Evolutionary conservation across 345 rosid species (phyloP).

Genomic region (Camelina hispida): DNA sequence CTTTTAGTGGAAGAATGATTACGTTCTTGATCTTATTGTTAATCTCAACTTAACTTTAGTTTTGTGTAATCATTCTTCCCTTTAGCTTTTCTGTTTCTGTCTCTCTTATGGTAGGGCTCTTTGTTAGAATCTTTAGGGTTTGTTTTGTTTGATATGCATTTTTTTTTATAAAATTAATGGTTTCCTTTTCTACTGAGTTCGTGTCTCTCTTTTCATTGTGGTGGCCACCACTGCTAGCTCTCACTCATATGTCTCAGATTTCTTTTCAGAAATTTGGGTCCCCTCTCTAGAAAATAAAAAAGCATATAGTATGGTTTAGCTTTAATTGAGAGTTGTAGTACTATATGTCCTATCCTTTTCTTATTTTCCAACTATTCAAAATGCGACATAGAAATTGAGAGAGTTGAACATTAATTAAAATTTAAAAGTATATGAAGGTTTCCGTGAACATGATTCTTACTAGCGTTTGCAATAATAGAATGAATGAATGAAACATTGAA

Average conservation of each 20-base stretch:
- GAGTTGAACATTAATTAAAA: neutral
- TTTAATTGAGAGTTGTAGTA: constrained; percentile 38
- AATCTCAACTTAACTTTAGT: constrained; percentile 38
- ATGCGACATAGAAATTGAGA: neutral
- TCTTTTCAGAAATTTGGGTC: constrained; percentile 34
- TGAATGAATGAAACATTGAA: constrained; percentile 20
- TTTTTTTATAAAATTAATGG: constrained; percentile 20
- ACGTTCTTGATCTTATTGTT: constrained; percentile 29
- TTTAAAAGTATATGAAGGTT: constrained; percentile 14
- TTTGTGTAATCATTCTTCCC: constrained; percentile 37
- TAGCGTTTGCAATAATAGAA: constrained; percentile 23
- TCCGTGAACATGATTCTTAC: constrained; percentile 34
- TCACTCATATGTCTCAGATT: constrained; percentile 37
- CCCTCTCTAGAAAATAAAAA: constrained; percentile 1
- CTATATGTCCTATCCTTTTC: constrained; percentile 15
- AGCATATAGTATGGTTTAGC: constrained; percentile 8
- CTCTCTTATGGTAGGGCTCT: constrained; percentile 37
- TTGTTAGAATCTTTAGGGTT: constrained; percentile 40
- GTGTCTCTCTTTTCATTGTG: constrained; percentile 21
- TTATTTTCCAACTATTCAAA: neutral
- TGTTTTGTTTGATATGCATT: constrained; percentile 24
- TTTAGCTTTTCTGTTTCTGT: constrained; percentile 10
- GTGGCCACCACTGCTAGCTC: constrained; percentile 22
- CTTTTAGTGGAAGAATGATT: constrained; percentile 31
- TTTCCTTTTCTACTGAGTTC: constrained; percentile 9